A percentile compares a stretch with the other conserved stretches of the same genome.
Evolutionary conservation across 2,329 filamentous ascomycete genomes (phyloP).

Genomic region (Exophiala xenobiotica): DNA sequence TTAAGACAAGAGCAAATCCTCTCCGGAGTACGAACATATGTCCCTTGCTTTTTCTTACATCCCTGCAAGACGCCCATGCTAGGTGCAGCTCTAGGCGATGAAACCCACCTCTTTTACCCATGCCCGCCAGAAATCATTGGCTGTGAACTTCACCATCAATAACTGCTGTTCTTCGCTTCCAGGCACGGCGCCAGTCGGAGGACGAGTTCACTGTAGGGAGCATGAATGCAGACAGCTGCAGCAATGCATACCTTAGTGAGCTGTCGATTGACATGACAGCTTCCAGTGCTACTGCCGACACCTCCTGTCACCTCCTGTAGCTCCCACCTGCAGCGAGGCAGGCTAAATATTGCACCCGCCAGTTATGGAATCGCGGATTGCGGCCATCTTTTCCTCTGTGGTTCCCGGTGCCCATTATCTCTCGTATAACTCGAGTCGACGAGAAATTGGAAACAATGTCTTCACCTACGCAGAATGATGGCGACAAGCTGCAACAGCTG

Average conservation of each 20-base stretch:
- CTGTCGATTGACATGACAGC: no score
- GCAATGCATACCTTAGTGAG: no score
- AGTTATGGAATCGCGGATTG: no score
- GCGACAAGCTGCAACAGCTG: conserved; percentile 2
- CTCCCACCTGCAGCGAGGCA: no score
- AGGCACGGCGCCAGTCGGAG: neutral
- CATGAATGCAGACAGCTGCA: no score
- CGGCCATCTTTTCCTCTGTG: neutral
- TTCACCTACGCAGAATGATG: neutral
- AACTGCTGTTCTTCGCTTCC: neutral
- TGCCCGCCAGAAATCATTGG: neutral
- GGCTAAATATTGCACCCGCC: no score
- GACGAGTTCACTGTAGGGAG: no score
- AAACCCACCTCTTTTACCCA: neutral
- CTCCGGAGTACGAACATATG: no score
- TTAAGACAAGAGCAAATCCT: no score
- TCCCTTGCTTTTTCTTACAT: no score
- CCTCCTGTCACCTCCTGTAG: no score
- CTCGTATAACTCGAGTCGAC: neutral
- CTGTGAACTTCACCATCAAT: neutral
- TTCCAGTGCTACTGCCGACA: no score
- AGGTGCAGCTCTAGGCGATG: neutral
- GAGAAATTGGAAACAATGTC: neutral
- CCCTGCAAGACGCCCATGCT: neutral
- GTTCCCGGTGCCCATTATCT: neutral